A percentile compares a stretch with the other conserved stretches of the same genome.
These are phyloP conservation scores for Malus orientalis DNA, from an alignment of 306 rosid species.

Conservation along the genomic window DNA sequence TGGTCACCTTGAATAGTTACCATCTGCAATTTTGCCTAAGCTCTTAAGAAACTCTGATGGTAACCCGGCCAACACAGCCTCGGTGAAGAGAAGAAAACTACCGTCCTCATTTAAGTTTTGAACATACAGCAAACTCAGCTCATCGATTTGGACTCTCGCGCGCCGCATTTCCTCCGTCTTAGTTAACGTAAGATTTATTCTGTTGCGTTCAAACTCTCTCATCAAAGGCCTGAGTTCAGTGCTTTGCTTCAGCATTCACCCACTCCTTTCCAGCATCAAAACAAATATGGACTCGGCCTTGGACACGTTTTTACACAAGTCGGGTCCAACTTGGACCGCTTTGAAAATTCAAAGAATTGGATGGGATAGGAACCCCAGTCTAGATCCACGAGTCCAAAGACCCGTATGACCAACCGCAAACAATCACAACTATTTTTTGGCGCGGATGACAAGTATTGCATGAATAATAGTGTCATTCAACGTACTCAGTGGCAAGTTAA, in stretches of 20 bases:
- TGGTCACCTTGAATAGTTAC: slow-evolving; percentile 55
- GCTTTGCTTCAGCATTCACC: slow-evolving; percentile 62
- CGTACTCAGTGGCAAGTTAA: too few relatives aligned
- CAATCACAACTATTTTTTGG: too few relatives aligned
- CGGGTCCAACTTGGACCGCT: too few relatives aligned
- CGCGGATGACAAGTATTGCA: too few relatives aligned
- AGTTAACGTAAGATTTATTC: slow-evolving; percentile 74
- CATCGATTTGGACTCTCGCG: slow-evolving; percentile 59
- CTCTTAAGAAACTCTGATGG: slow-evolving; percentile 72
- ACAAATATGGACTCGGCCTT: too few relatives aligned
- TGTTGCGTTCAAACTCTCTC: slow-evolving; percentile 85
- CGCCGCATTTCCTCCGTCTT: slow-evolving; percentile 79
- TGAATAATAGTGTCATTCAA: too few relatives aligned
- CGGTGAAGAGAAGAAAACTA: slow-evolving; percentile 44
- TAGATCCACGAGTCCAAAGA: too few relatives aligned
- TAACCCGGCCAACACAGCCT: slow-evolving; percentile 72
- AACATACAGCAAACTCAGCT: slow-evolving; percentile 63
- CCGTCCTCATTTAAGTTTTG: slow-evolving; percentile 65
- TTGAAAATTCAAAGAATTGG: too few relatives aligned
- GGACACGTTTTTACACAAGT: too few relatives aligned
- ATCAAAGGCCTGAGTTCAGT: slow-evolving; percentile 59
- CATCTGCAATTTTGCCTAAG: slow-evolving; percentile 61
- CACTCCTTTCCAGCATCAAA: slow-evolving; percentile 58
- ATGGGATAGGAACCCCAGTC: too few relatives aligned
- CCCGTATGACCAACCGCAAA: too few relatives aligned